These are phyloP conservation scores for Sabuloglossum arenarium DNA, from an alignment of 495 filamentous ascomycete species.

Conservation along the genomic window DNA sequence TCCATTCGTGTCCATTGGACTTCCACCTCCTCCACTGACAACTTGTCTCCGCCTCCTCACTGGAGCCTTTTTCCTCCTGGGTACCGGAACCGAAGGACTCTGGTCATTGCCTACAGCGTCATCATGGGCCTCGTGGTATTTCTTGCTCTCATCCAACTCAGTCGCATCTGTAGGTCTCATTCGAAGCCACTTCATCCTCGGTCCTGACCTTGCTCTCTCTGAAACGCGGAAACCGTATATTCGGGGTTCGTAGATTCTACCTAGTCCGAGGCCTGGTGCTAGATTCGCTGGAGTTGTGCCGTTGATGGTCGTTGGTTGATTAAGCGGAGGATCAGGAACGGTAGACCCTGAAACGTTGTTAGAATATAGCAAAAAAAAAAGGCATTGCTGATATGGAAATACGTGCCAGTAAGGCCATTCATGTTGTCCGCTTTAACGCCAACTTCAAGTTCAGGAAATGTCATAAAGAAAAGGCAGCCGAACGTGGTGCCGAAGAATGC, in stretches of 20 bases:
- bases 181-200: conserved; percentile 91
- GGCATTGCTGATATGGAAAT: not conserved
- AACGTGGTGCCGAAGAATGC: conserved; percentile 98
- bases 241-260: conserved; percentile 75
- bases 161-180: conserved; percentile 58
- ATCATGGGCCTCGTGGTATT: conserved; percentile 21
- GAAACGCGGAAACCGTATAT: conserved; percentile 95
- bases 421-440: conserved; percentile 15
- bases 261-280: conserved; percentile 63
- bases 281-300: conserved; percentile 67
- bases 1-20: conserved; percentile 18
- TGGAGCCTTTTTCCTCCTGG: conserved; percentile 11
- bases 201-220: conserved; percentile 66
- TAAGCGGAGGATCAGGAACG: conserved; percentile 7
- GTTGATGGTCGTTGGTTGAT: conserved; percentile 48
- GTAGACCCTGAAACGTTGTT: not conserved
- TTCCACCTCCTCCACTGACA: conserved; percentile 8
- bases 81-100: conserved; percentile 3
- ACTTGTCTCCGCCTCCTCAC: conserved; percentile 10
- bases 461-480: conserved; percentile 88
- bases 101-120: not conserved
- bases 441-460: conserved; percentile 86
- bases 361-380: not conserved
- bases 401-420: conserved; percentile 14
- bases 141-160: conserved; percentile 60